Evolutionary conservation across 2,329 filamentous ascomycete genomes (phyloP).

Genomic region (Coniochaeta sp.): DNA sequence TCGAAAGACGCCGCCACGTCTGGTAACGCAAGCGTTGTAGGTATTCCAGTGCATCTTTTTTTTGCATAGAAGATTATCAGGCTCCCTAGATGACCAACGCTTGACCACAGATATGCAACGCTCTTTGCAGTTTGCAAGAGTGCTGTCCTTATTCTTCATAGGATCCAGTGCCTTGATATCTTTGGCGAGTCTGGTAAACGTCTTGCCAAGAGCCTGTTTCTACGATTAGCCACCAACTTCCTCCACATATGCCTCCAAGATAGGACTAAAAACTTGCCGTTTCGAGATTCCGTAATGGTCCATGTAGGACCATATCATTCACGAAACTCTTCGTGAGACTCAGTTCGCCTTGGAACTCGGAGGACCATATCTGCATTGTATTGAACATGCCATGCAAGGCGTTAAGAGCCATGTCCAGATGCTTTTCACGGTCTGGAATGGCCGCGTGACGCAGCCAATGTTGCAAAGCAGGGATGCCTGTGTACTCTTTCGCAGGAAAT

Average conservation of each 20-base stretch:
- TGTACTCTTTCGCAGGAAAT: slow-evolving; percentile 8
- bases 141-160: not conserved
- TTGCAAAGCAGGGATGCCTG: slow-evolving; percentile 9
- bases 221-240: not conserved
- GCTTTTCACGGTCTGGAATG: slow-evolving; percentile 6
- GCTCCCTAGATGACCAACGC: not conserved
- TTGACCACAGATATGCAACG: not conserved
- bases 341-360: slow-evolving; percentile 1
- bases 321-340: not conserved
- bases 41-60: not conserved
- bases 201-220: not conserved
- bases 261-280: not conserved
- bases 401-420: slow-evolving; percentile 5
- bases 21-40: not conserved
- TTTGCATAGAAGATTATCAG: not conserved
- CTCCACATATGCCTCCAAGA: too few species aligned
- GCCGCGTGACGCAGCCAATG: slow-evolving; percentile 9
- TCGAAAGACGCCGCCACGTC: not conserved
- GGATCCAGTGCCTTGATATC: not conserved
- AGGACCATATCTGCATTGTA: slow-evolving; percentile 7
- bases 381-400: slow-evolving; percentile 8
- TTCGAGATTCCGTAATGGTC: not conserved
- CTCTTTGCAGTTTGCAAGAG: not conserved
- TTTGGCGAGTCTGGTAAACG: not conserved
- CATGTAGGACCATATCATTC: not conserved